A percentile compares a stretch with the other conserved stretches of the same genome.
These are phyloP conservation scores for Alternaria sp. DNA, from an alignment of 2,329 filamentous ascomycete species.

Conservation along the genomic window DNA sequence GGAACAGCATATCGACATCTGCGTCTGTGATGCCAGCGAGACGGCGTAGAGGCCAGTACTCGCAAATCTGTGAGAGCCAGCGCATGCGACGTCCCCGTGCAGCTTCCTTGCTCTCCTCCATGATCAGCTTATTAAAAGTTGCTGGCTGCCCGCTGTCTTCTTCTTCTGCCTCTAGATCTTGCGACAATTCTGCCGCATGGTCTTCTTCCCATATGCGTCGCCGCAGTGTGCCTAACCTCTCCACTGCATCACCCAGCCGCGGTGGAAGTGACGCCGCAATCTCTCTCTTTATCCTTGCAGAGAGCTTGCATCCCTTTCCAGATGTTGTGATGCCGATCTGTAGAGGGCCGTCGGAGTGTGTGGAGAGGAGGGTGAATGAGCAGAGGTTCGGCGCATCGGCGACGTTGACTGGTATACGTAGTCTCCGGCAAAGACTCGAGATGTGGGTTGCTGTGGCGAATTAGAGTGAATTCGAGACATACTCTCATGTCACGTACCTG, in stretches of 20 bases:
- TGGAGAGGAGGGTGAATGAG: conserved; percentile 88
- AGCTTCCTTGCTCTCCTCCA: conserved; percentile 73
- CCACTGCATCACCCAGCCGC: conserved; percentile 77
- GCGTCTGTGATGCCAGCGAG: conserved; percentile 80
- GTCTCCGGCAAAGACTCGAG: conserved; percentile 74
- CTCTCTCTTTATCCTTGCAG: conserved; percentile 85
- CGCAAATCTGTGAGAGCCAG: conserved; percentile 95
- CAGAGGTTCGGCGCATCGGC: conserved; percentile 85
- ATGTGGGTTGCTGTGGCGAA: conserved; percentile 65
- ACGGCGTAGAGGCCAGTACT: conserved; percentile 93
- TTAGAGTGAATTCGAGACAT: conserved; percentile 9
- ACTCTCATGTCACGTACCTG: conserved; percentile 47
- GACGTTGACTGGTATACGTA: conserved; percentile 92
- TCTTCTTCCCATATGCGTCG: conserved; percentile 53
- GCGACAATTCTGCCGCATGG: conserved; percentile 58
- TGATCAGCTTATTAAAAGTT: conserved; percentile 83
- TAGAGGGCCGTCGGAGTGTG: conserved; percentile 85
- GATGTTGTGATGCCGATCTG: conserved; percentile 97
- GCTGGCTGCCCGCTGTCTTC: conserved; percentile 77
- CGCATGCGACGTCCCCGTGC: conserved; percentile 82
- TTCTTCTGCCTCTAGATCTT: conserved; percentile 58
- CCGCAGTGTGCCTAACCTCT: conserved; percentile 69
- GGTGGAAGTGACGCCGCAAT: conserved; percentile 80
- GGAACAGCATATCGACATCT: conserved; percentile 79
- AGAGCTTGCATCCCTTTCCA: conserved; percentile 91